A percentile compares a stretch with the other conserved stretches of the same genome.
These are phyloP conservation scores for Panaeolus papilionaceus DNA, from an alignment of 768 basidiomycete genomes.

Conservation along the genomic window DNA sequence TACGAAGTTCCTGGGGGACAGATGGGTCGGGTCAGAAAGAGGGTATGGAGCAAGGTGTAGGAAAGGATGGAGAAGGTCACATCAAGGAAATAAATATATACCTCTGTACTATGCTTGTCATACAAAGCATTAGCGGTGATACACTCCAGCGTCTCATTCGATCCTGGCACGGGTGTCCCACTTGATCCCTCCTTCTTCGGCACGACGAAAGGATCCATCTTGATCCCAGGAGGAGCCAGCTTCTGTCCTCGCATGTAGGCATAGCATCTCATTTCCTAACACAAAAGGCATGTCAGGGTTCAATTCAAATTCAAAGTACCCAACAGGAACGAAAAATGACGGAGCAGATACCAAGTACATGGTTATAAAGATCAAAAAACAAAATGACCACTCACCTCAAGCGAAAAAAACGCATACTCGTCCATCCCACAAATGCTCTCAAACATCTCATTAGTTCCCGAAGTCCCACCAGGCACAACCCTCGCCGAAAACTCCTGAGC, in stretches of 20 bases:
- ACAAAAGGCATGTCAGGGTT: neutral
- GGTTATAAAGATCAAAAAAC: neutral
- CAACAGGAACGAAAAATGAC: conserved; percentile 16
- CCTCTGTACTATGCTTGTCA: conserved; percentile 57
- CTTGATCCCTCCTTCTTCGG: conserved; percentile 8
- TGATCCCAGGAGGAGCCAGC: conserved; percentile 33
- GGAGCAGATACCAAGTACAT: conserved; percentile 8
- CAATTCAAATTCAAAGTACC: neutral
- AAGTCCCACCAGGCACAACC: conserved; percentile 1
- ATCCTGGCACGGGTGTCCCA: conserved; percentile 1
- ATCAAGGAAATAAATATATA: conserved; percentile 22
- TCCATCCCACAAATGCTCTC: conserved; percentile 47
- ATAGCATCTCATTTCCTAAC: conserved; percentile 49
- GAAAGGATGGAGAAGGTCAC: too few species aligned
- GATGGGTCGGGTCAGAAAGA: neutral
- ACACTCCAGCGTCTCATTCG: conserved; percentile 34
- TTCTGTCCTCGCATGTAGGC: conserved; percentile 48
- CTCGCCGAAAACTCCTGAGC: conserved; percentile 29
- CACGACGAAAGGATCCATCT: conserved; percentile 32
- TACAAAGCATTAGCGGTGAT: conserved; percentile 44
- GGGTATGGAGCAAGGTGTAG: neutral
- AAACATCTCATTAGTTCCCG: conserved; percentile 31
- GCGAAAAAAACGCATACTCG: conserved; percentile 41
- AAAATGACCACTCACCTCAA: conserved; percentile 43
- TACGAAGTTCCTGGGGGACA: conserved; percentile 52